Conservation (phyloP, 2,329 filamentous ascomycete species). For the Cladosporium phlei region DNA sequence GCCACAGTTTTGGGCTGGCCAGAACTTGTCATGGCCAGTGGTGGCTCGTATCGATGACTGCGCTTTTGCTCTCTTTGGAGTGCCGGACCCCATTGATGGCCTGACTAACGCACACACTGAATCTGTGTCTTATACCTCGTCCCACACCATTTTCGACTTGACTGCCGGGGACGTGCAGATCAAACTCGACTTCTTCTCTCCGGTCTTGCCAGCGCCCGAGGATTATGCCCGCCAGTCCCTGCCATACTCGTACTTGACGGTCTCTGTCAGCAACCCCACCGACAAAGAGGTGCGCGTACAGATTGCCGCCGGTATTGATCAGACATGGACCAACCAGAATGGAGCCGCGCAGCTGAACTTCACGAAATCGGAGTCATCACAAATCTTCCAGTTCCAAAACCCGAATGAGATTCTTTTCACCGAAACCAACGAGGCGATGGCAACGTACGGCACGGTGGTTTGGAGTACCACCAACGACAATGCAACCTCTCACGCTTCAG, state of each 20-base stretch:
- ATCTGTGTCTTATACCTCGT: constrained; percentile 28
- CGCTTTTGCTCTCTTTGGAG: constrained; percentile 32
- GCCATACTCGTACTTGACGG: constrained; percentile 33
- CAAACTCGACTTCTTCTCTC: constrained; percentile 34
- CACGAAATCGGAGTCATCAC: constrained; percentile 14
- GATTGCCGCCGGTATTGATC: constrained; percentile 34
- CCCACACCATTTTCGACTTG: constrained; percentile 29
- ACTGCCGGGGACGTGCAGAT: constrained; percentile 25
- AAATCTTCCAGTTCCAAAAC: constrained; percentile 24
- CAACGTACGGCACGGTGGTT: constrained; percentile 23
- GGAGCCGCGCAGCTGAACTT: constrained; percentile 22
- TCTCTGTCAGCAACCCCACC: constrained; percentile 18
- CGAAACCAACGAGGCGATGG: constrained; percentile 21
- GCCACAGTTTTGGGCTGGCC: constrained; percentile 34
- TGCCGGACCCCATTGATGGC: constrained; percentile 18
- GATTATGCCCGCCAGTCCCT: constrained; percentile 33
- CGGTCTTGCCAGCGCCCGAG: constrained; percentile 27
- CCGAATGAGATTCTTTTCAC: constrained; percentile 21
- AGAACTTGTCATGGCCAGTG: constrained; percentile 31
- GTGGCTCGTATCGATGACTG: constrained; percentile 30
- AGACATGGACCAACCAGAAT: constrained; percentile 32
- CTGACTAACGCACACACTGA: constrained; percentile 20
- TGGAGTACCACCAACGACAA: constrained; percentile 16
- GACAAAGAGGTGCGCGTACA: constrained; percentile 20
- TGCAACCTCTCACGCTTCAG: constrained; percentile 14